Base-by-base conservation (phyloP, 805 yeast species). In the Monosporozyma aerobia region DNA sequence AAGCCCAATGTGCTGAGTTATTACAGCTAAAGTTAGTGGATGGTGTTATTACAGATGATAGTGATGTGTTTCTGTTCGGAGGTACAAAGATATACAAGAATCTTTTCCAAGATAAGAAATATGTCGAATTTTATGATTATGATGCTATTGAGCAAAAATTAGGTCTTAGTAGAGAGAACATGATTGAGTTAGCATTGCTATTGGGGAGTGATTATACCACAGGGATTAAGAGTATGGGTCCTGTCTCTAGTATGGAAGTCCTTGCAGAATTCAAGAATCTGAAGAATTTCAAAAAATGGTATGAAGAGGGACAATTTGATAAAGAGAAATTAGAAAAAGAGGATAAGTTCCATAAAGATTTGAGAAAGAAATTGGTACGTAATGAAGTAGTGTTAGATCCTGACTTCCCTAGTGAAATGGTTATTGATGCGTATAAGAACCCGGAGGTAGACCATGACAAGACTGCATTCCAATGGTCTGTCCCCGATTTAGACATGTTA, bases 21-120 rank as follows among this genome's bases (percentile, higher is more conserved):
- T 68, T 81, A 41, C 63, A 68, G n/a, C 67, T 90, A 23, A 80
- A 78, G 0, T 72, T 94, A 19, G 97, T 92, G 3, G 98, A 94
- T 68, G 99, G 99, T 0, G 85, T 94, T 5, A 83, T 94, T 25
- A 94, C 99, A 0, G 99, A 94, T 69, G 99, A 94, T 73, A 88
- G 96, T 58, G 99, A 94, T 77, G 90, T 95, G 49, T 94, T 94
- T 60, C 68, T 94, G 39, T 94, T 94, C 73, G 98, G 98, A 0
- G 96, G 96, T 1, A 80, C 80, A 51, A 75, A 72, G 44, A 80
- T 94, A 3, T 94, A 92, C 69, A 85, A 90, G 59, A 92, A 94
- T 68, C 84, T 94, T 92, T 94, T 94, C 71, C 90, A 85, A 63
- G 97, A 92, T 67, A 87, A 89, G 61, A 85, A 87, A 58, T 90